phyloP scores from a whole-genome alignment of 768 basidiomycete genomes.

The Amanita pseudoporphyria region DNA sequence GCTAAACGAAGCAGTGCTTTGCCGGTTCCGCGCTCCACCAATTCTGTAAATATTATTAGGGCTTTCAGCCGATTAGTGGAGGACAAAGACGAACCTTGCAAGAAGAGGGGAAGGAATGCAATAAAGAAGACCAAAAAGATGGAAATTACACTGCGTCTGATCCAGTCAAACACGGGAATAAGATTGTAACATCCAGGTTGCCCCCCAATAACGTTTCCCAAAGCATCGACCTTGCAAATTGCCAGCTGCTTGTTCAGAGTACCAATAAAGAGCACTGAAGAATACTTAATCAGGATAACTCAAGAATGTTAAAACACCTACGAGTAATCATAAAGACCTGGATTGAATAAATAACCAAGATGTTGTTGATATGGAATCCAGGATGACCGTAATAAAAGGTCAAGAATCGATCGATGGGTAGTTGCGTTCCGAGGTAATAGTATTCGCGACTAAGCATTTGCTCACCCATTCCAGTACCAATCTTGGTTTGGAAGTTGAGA shows the following conservation, averaged over 20 bases:
- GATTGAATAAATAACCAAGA: conserved; percentile 96
- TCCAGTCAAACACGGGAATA: conserved; percentile 96
- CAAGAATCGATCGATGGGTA: conserved; percentile 96
- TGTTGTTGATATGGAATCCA: conserved; percentile 99
- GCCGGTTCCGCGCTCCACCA: conserved; percentile 93
- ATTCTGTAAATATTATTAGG: conserved; percentile 40
- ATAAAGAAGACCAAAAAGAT: conserved; percentile 99
- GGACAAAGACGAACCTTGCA: conserved; percentile 56
- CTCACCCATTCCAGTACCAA: conserved; percentile 99
- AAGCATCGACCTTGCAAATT: conserved; percentile 81
- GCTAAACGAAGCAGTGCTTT: conserved; percentile 88
- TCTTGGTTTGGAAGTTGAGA: conserved; percentile 99
- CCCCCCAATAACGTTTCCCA: conserved; percentile 69
- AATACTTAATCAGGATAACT: conserved; percentile 4
- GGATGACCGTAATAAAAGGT: conserved; percentile 99
- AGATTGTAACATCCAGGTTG: conserved; percentile 95
- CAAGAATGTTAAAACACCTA: conserved; percentile 31
- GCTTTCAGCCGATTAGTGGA: not conserved
- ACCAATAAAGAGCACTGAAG: conserved; percentile 81
- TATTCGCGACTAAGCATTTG: conserved; percentile 99
- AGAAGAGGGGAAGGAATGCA: conserved; percentile 91
- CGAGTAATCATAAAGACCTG: conserved; percentile 95
- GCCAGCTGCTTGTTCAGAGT: conserved; percentile 90
- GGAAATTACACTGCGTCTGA: conserved; percentile 90
- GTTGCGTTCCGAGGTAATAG: conserved; percentile 96